A percentile compares a stretch with the other conserved stretches of the same genome.
Conservation (phyloP, 495 filamentous ascomycete species). For the Neurospora africana region DNA sequence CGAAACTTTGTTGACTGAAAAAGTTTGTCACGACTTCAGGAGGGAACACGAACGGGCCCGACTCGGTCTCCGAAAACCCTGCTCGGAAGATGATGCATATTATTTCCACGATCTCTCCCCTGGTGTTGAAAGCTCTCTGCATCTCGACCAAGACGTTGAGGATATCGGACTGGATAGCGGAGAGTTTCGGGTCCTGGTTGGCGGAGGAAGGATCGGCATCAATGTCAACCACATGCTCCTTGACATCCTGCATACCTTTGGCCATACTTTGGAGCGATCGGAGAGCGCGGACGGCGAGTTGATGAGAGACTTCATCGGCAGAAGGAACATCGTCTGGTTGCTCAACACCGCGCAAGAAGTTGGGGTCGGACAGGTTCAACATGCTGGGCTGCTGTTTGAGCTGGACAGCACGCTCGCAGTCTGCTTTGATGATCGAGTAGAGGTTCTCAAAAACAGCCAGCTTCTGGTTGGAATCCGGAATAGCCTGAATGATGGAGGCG, state of each 20-base stretch:
- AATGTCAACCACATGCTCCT: constrained; percentile 59
- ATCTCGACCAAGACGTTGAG: constrained; percentile 42
- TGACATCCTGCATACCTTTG: constrained; percentile 63
- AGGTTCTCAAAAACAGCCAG: constrained; percentile 51
- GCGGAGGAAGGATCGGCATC: constrained; percentile 27
- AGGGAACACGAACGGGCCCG: constrained; percentile 70
- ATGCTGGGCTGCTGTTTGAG: constrained; percentile 22
- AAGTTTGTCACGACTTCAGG: constrained; percentile 60
- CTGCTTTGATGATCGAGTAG: constrained; percentile 51
- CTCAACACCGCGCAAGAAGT: constrained; percentile 20
- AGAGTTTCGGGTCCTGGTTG: constrained; percentile 4
- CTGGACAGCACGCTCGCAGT: constrained; percentile 39
- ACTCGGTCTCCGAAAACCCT: constrained; percentile 68
- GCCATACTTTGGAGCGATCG: constrained; percentile 68
- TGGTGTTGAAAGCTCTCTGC: constrained; percentile 44
- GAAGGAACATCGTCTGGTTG: constrained; percentile 13
- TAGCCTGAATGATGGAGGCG: constrained; percentile 71
- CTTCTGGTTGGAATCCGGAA: constrained; percentile 54
- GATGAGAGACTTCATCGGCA: constrained; percentile 32
- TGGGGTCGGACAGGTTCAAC: constrained; percentile 25
- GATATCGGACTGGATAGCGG: constrained; percentile 33
- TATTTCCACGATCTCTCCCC: constrained; percentile 62
- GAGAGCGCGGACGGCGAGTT: constrained; percentile 53
- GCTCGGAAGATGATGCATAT: constrained; percentile 65
- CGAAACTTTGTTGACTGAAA: constrained; percentile 49